Percentiles rank a stretch among this genome's conserved stretches.
Evolutionary conservation across 805 yeast genomes (phyloP).

Genomic region (Lipomyces sp.): DNA sequence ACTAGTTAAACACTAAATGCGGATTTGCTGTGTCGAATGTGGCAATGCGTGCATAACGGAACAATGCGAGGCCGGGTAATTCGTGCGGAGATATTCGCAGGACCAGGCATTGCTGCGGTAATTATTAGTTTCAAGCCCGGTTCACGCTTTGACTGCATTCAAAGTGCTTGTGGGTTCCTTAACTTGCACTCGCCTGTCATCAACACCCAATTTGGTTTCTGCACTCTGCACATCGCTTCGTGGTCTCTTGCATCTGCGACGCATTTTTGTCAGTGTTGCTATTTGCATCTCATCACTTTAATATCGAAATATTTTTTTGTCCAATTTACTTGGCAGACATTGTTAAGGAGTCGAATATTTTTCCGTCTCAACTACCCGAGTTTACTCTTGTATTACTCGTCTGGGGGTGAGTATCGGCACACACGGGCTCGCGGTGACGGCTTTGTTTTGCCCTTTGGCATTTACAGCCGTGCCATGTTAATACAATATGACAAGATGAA

Average conservation of each 20-base stretch:
- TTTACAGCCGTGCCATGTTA: background rate
- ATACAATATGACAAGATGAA: background rate
- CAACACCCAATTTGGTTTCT: conserved; percentile 3
- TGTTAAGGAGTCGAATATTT: background rate
- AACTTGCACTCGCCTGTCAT: conserved; percentile 2
- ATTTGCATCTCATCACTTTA: background rate
- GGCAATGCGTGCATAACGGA: background rate
- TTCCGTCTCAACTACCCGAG: background rate
- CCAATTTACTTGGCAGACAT: background rate
- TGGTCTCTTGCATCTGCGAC: background rate
- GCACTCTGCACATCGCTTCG: background rate
- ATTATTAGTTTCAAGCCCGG: background rate
- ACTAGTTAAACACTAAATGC: background rate
- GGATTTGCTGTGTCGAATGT: background rate
- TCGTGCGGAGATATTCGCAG: conserved; percentile 1
- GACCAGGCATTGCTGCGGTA: background rate
- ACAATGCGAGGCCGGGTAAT: background rate
- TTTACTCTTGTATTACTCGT: background rate
- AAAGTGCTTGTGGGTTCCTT: conserved; percentile 4
- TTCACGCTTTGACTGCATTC: background rate
- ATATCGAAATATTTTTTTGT: background rate
- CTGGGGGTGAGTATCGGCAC: background rate
- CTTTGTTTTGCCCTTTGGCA: no score
- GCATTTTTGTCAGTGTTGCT: conserved; percentile 1
- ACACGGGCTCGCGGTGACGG: background rate